Evolutionary conservation across 2,329 filamentous ascomycete species (phyloP), one percentile per base, ranked within the genome.

Genomic region (Plectosphaerella sp.): DNA sequence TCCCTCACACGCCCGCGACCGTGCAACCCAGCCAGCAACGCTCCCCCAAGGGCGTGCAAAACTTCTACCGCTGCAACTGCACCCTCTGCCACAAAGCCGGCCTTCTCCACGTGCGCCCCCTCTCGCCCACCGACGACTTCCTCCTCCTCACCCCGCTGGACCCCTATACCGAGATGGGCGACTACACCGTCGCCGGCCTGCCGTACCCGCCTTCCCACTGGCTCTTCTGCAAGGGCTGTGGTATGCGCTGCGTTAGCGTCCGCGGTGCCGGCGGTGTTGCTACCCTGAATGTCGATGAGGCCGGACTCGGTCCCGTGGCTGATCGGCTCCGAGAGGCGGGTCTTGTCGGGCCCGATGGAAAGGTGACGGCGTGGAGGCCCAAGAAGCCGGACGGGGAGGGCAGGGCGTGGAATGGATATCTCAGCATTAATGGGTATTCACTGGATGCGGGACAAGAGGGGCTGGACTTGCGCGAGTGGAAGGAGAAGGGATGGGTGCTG

Each of bases 141-240:
- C 59, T 73, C 6, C 67, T 80, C 10, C 64, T 76, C 3, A 70
- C 68, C 2, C 76, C 77, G 0, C 48, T 64, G 2, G 60, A 70
- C 48, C 69, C 68, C 6, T 54, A 69, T 20, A 50, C 57, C 1
- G 69, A 70, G 10, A 59, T 79, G 1, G 68, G 67, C 18, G 68
- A 72, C 52, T 79, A 78, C 52, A 63, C 59, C 5, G 67, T 66
- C 49, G 50, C 50, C 59, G 2, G 60, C 63, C 16, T 43, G 52
- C 8, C 8, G 8, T 33, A 33, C 28, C 28, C 28, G 8, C 28
- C 28, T 25, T 18, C 54, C 47, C 68, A 71, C 50, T 78, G 70
- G 63, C 70, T 73, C 53, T 79, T 75, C 54, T 79, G 76, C 61
- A 70, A 66, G 48, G 70, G 54, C 0, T 79, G 76, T 53, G 75